Conservation (phyloP, 2,329 filamentous ascomycete species). For the Didymella arachidicola region DNA sequence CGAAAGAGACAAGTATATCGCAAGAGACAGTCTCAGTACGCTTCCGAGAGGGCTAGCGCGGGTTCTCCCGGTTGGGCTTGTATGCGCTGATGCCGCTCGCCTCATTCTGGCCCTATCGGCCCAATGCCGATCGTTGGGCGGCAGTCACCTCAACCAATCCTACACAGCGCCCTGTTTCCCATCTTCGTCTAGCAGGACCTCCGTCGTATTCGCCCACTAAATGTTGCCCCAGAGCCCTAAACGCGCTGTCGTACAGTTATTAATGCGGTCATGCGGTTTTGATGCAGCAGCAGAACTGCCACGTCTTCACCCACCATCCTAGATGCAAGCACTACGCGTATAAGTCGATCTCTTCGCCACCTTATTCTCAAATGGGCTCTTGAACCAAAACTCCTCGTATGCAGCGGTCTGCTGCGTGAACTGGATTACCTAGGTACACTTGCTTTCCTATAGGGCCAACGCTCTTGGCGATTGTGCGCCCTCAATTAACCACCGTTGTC, state of each 20-base stretch:
- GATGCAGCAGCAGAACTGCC: slow-evolving; percentile 29
- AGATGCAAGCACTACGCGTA: slow-evolving; percentile 20
- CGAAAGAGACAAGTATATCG: slow-evolving; percentile 23
- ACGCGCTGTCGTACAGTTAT: slow-evolving; percentile 17
- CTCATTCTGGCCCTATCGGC: slow-evolving; percentile 42
- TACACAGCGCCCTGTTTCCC: slow-evolving; percentile 22
- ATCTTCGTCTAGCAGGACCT: slow-evolving; percentile 15
- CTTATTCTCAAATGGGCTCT: slow-evolving; percentile 9
- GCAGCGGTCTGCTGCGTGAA: background rate
- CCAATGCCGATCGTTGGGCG: slow-evolving; percentile 39
- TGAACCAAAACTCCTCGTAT: slow-evolving; percentile 10
- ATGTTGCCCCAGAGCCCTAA: slow-evolving; percentile 11
- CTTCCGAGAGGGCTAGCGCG: slow-evolving; percentile 10
- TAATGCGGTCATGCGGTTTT: slow-evolving; percentile 13
- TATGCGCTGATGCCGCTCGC: slow-evolving; percentile 40
- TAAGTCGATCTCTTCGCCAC: slow-evolving; percentile 43
- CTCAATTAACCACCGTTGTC: slow-evolving; percentile 12
- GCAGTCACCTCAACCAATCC: slow-evolving; percentile 29
- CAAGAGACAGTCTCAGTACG: slow-evolving; percentile 15
- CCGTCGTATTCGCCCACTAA: slow-evolving; percentile 15
- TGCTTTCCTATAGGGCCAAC: slow-evolving; percentile 12
- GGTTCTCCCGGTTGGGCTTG: slow-evolving; percentile 33
- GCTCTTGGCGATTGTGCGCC: slow-evolving; percentile 23
- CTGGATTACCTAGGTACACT: slow-evolving; percentile 1
- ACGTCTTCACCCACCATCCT: slow-evolving; percentile 26